A percentile compares a stretch with the other conserved stretches of the same genome.
Conservation (phyloP, 2,329 filamentous ascomycete genomes). For the Calonectria pseudoturangicola region DNA sequence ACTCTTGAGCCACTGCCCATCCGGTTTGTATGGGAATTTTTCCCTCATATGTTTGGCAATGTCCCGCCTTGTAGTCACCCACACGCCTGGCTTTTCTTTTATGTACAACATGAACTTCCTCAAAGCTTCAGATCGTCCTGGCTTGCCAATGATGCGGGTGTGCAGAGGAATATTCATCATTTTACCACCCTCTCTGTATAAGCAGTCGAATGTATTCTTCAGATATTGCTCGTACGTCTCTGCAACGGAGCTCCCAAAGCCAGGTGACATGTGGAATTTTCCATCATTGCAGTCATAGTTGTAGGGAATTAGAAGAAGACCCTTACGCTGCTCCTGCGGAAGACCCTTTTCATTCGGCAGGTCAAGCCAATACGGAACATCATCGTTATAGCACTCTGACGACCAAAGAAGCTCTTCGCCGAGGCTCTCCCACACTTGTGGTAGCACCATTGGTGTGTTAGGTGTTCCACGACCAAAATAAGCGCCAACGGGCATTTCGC, state of each 20-base stretch:
- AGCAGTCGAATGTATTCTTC: constrained; percentile 63
- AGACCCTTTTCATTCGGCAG: constrained; percentile 35
- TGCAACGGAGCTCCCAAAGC: constrained; percentile 57
- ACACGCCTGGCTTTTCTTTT: constrained; percentile 27
- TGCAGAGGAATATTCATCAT: constrained; percentile 66
- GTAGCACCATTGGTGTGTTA: constrained; percentile 4
- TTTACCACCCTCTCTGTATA: constrained; percentile 64
- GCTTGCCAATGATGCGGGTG: constrained; percentile 63
- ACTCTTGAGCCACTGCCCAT: background rate
- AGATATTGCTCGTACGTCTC: constrained; percentile 28
- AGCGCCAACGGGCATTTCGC: constrained; percentile 2
- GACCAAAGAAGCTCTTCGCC: constrained; percentile 11
- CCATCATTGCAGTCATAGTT: constrained; percentile 55
- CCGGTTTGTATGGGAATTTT: constrained; percentile 21
- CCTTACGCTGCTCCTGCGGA: constrained; percentile 57
- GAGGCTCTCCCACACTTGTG: constrained; percentile 12
- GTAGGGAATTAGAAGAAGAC: constrained; percentile 57
- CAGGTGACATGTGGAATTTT: constrained; percentile 63
- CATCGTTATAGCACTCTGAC: constrained; percentile 14
- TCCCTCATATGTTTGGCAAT: constrained; percentile 29
- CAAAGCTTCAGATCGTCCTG: constrained; percentile 61
- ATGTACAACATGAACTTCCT: constrained; percentile 34
- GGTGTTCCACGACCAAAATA: constrained; percentile 20
- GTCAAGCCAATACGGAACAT: constrained; percentile 25
- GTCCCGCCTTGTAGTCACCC: constrained; percentile 31